Evolutionary conservation across 179 eudicot genomes (phyloP).

Genomic region (Drosera spatulata): DNA sequence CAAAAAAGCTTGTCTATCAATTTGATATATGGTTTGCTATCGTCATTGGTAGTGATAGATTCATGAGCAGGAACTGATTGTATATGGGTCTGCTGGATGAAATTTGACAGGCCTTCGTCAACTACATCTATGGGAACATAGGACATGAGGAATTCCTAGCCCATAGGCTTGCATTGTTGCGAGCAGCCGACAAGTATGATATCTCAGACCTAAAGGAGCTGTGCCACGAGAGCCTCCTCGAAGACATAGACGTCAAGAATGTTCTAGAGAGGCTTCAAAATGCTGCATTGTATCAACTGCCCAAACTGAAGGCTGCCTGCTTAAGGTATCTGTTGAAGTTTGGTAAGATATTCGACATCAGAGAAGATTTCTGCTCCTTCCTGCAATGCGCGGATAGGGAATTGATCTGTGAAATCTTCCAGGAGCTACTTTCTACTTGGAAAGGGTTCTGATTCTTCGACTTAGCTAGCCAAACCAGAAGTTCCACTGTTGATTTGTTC

Average conservation of each 20-base stretch:
- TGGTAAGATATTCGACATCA: constrained; percentile 70
- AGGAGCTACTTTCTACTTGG: constrained; percentile 75
- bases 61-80: no score
- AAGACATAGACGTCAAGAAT: constrained; percentile 65
- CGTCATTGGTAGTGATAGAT: no score
- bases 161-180: constrained; percentile 59
- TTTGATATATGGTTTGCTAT: no score
- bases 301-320: constrained; percentile 56
- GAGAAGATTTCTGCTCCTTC: constrained; percentile 62
- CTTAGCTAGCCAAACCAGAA: not conserved
- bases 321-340: constrained; percentile 69
- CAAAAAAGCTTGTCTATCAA: no score
- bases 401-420: constrained; percentile 55
- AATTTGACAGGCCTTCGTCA: constrained; percentile 51
- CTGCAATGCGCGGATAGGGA: constrained; percentile 69
- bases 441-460: constrained; percentile 55
- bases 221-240: constrained; percentile 66
- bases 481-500: not conserved
- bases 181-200: constrained; percentile 86
- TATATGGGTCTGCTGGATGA: no score
- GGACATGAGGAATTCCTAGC: constrained; percentile 35
- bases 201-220: constrained; percentile 67
- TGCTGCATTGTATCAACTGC: constrained; percentile 60
- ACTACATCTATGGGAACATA: constrained; percentile 62
- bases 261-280: constrained; percentile 77